Conservation (phyloP, 257 asterid genomes). For the Solanum bulbocastanum region DNA sequence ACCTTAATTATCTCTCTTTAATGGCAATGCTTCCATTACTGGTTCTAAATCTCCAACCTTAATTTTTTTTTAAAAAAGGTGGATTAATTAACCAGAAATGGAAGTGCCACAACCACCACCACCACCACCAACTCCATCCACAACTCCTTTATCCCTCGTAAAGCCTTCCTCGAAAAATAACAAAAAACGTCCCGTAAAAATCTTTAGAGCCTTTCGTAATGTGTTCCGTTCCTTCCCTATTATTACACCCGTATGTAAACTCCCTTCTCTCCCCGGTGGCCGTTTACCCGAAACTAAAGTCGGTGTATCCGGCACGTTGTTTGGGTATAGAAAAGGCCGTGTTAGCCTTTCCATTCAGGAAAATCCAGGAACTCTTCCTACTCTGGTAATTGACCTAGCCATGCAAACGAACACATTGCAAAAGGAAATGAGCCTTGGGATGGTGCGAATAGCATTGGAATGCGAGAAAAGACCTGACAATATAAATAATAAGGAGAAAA, state of each 20-base stretch:
- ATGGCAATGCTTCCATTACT: conserved; percentile 24
- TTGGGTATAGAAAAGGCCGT: conserved; percentile 42
- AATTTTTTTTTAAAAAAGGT: not conserved
- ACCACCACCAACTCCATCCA: conserved; percentile 20
- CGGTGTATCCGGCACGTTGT: conserved; percentile 53
- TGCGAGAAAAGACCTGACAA: conserved; percentile 16
- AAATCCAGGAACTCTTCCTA: conserved; percentile 28
- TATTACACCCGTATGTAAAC: conserved; percentile 44
- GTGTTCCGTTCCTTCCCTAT: conserved; percentile 81
- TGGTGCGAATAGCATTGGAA: conserved; percentile 38
- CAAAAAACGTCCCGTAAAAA: conserved; percentile 17
- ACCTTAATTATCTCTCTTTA: not conserved
- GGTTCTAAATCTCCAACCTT: conserved; percentile 2
- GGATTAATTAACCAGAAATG: conserved; percentile 39
- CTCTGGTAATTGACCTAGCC: conserved; percentile 30
- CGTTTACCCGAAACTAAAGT: not conserved
- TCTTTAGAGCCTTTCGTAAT: conserved; percentile 49
- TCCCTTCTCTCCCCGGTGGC: conserved; percentile 63
- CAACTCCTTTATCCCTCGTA: conserved; percentile 33
- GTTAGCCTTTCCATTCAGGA: conserved; percentile 35
- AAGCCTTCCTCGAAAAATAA: conserved; percentile 46
- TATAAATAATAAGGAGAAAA: conserved; percentile 13
- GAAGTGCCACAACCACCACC: conserved; percentile 37
- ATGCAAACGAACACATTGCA: conserved; percentile 29
- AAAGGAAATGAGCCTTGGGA: conserved; percentile 34